Conservation (phyloP, 2,329 filamentous ascomycete genomes). For the Dactylellina cionopaga region DNA sequence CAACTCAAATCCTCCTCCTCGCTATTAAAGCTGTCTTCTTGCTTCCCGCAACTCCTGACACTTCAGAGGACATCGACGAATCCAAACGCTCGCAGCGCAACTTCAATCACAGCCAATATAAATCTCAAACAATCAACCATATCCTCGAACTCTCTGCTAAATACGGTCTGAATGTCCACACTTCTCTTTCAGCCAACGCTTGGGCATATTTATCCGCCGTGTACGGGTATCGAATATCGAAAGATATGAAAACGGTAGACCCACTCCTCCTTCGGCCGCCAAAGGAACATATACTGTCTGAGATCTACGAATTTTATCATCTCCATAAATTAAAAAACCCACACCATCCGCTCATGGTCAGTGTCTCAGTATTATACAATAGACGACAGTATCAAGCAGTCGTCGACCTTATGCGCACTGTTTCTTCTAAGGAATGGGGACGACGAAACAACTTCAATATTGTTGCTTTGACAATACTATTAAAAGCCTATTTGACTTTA, state of each 20-base stretch:
- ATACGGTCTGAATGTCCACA: conserved; percentile 31
- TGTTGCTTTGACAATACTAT: conserved; percentile 54
- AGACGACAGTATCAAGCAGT: conserved; percentile 43
- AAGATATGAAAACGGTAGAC: conserved; percentile 6
- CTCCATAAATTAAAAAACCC: conserved; percentile 51
- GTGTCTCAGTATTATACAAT: conserved; percentile 51
- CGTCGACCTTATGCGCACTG: conserved; percentile 53
- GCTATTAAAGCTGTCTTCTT: conserved; percentile 35
- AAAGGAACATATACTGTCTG: conserved; percentile 15
- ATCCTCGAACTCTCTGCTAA: conserved; percentile 30
- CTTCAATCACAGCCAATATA: conserved; percentile 17
- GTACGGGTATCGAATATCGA: conserved; percentile 28
- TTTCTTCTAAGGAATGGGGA: conserved; percentile 54
- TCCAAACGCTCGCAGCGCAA: not conserved
- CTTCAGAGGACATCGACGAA: not conserved
- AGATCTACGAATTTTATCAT: conserved; percentile 54
- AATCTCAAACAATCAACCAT: conserved; percentile 28
- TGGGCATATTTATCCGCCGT: conserved; percentile 39
- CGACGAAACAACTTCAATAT: conserved; percentile 47
- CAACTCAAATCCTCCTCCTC: conserved; percentile 27
- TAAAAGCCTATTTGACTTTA: conserved; percentile 54
- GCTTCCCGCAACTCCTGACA: conserved; percentile 10
- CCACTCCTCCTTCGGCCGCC: conserved; percentile 17
- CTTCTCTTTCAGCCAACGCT: conserved; percentile 10
- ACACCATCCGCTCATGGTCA: conserved; percentile 54